Percentiles rank a stretch among this genome's conserved stretches.
Conservation (phyloP, 768 basidiomycete species). For the Auriscalpium vulgare region DNA sequence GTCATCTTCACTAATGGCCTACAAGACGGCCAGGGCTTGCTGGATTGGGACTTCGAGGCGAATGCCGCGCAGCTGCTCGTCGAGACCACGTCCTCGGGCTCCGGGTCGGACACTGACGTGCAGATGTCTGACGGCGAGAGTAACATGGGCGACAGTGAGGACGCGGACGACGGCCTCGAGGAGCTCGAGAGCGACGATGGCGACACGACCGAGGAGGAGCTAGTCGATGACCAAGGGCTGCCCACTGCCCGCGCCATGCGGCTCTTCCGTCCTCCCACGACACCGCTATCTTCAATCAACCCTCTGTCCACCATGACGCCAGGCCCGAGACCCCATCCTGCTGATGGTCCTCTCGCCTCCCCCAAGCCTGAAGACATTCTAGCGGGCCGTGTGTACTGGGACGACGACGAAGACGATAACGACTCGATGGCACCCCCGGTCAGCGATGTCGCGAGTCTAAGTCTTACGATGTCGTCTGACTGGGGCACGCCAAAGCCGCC, state of each 20-base stretch:
- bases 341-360: constrained; percentile 23
- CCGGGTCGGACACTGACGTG: constrained; percentile 40
- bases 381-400: constrained; percentile 41
- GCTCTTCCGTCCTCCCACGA: constrained; percentile 58
- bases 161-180: constrained; percentile 28
- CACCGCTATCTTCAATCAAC: constrained; percentile 50
- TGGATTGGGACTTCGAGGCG: constrained; percentile 69
- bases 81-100: constrained; percentile 40
- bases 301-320: constrained; percentile 71
- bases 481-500: constrained; percentile 10
- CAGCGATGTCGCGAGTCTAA: constrained; percentile 11
- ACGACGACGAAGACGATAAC: constrained; percentile 13
- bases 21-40: constrained; percentile 44
- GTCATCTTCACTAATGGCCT: constrained; percentile 63
- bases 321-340: constrained; percentile 29
- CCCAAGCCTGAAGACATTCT: constrained; percentile 66
- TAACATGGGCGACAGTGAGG: constrained; percentile 33
- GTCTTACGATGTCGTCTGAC: constrained; percentile 12
- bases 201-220: constrained; percentile 79
- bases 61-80: constrained; percentile 40
- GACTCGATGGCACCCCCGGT: constrained; percentile 8
- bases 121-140: constrained; percentile 37
- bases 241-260: constrained; percentile 72
- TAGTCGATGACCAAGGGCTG: constrained; percentile 66
- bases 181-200: constrained; percentile 38